phyloP scores from a whole-genome alignment of 176 grass and related monocot genomes.

The Carex kokanica region DNA sequence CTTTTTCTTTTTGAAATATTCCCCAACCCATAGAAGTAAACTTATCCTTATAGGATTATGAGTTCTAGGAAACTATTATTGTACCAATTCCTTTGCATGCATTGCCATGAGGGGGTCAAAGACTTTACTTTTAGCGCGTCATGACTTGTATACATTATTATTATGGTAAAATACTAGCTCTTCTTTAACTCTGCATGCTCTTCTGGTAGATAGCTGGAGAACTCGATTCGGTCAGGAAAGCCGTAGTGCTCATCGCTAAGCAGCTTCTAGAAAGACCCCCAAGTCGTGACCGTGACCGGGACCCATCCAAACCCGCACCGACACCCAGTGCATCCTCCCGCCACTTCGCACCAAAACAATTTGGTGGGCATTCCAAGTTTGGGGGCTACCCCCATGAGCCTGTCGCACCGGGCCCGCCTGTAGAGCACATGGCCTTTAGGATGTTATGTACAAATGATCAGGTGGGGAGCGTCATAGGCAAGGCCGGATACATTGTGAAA shows the following conservation, averaged over 20 bases:
- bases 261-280: conserved; percentile 65
- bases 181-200: background rate
- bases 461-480: conserved; percentile 85
- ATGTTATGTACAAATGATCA: conserved; percentile 78
- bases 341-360: conserved; percentile 39
- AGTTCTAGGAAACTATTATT: background rate
- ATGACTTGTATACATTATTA: background rate
- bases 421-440: conserved; percentile 58
- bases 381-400: conserved; percentile 32
- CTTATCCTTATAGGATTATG: background rate
- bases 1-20: background rate
- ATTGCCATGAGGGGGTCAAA: background rate
- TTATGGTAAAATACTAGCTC: background rate
- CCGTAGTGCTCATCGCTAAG: conserved; percentile 53
- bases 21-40: background rate
- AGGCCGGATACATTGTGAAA: conserved; percentile 75
- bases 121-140: background rate
- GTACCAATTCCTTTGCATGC: background rate
- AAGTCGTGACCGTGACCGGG: conserved; percentile 43
- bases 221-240: conserved; percentile 69
- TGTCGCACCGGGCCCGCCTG: conserved; percentile 36
- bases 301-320: conserved; percentile 46
- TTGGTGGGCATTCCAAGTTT: conserved; percentile 42
- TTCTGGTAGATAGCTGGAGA: conserved; percentile 66
- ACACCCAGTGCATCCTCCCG: conserved; percentile 41